phyloP scores from a whole-genome alignment of 1,139 yeast genomes.

The Yamadazyma pseudoaaseri region DNA sequence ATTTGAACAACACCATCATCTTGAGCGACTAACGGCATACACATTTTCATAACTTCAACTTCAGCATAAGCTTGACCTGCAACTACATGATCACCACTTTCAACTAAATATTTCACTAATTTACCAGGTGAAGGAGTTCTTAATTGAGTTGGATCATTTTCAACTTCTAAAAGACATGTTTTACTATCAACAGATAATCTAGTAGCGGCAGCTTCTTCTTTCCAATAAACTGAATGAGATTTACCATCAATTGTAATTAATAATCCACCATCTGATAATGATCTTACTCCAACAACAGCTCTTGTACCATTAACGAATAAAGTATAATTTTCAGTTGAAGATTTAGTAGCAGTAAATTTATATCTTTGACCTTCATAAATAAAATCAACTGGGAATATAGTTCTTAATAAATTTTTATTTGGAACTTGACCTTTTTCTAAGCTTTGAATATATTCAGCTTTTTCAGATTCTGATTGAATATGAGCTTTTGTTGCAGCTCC shows the following conservation, averaged over 20 bases:
- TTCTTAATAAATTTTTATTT: conserved; percentile 71
- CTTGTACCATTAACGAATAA: conserved; percentile 92
- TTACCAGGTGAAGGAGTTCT: conserved; percentile 99
- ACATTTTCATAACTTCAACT: conserved; percentile 99
- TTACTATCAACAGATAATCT: conserved; percentile 92
- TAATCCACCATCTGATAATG: conserved; percentile 92
- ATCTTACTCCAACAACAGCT: conserved; percentile 80
- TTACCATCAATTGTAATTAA: conserved; percentile 86
- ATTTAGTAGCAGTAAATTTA: conserved; percentile 92
- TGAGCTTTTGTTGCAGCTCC: conserved; percentile 98
- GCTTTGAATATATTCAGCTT: conserved; percentile 64
- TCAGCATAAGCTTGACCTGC: conserved; percentile 97
- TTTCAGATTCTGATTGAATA: conserved; percentile 70
- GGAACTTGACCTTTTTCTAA: conserved; percentile 97
- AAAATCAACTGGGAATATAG: conserved; percentile 89
- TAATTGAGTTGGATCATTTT: conserved; percentile 97
- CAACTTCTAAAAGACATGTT: conserved; percentile 90
- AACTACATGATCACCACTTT: conserved; percentile 88
- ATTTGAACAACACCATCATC: conserved; percentile 93
- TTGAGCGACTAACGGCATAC: conserved; percentile 87
- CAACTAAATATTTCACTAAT: conserved; percentile 87
- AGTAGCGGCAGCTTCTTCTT: conserved; percentile 96
- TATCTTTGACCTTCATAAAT: conserved; percentile 92
- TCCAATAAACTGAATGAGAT: conserved; percentile 95
- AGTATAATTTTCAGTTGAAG: conserved; percentile 81